Base-by-base conservation (phyloP, 345 rosid species). In the Litchi chinensis region DNA sequence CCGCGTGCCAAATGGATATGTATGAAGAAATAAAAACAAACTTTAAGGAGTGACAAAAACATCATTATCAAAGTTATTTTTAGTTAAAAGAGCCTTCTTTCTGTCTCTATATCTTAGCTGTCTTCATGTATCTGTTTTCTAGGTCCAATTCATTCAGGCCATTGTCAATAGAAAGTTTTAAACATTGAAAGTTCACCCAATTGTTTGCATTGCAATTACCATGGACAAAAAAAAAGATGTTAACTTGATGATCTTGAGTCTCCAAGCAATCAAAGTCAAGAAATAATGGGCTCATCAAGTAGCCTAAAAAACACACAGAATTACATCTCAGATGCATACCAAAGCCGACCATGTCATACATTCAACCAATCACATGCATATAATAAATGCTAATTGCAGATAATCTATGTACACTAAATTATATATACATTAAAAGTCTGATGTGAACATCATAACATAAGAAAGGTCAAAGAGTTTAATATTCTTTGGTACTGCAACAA, bases 401-500 rank as follows among this genome's bases (percentile, higher is more conserved):
- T 41, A 41, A 41, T 41, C 7, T 41, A 41, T 41, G 2, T 41
- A 41, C 9, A 41, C 9, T 41, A 41, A 41, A 41, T 41, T 41
- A 41, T 41, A 41, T 3, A 32, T 32, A 32, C 3, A 32, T 2
- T 32, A 32, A 26, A 26, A 26, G 28, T 26, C 28, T 26, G 28
- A 26, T 26, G 28, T 26, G 28, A 26, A 48, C 6, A 67, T 46
- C 52, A 40, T 18, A 21, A 5, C 32, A 39, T 18, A 13, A 1
- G 19, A 54, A 57, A 57, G 10, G 63, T 57, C 63, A 57, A 57
- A 19, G 21, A n/a, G 24, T n/a, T 10, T 59, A n/a, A 60, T 22
- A 60, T n/a, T 60, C 26, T 60, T 2, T 54, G 16, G 76, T 60
- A 60, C 68, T 60, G 57, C 77, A 74, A 62, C 28, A 59, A 59